These are phyloP conservation scores for Ustilago bromivora DNA, from an alignment of 1,284 basidiomycete genomes.

Conservation along the genomic window DNA sequence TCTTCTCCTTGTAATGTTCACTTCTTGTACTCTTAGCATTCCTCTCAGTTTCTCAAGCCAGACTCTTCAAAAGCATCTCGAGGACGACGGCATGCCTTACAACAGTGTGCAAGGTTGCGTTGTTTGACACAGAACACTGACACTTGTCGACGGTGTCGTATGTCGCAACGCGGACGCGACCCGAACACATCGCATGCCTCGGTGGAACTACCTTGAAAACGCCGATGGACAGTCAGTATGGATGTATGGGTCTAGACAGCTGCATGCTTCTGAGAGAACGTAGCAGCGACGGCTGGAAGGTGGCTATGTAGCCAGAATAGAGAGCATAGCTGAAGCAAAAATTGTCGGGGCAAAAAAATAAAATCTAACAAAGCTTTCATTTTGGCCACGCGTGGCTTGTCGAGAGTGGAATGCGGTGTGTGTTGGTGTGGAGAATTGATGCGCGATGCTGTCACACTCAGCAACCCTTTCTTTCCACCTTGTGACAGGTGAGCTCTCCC, in stretches of 20 bases:
- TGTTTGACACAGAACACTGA: neutral
- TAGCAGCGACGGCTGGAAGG: neutral
- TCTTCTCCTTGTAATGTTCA: slow-evolving; percentile 24
- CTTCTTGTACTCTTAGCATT: slow-evolving; percentile 48
- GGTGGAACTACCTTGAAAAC: neutral
- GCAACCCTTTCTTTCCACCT: neutral
- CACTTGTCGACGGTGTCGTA: neutral
- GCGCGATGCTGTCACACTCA: slow-evolving; percentile 42
- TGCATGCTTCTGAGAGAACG: neutral
- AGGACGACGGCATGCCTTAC: neutral
- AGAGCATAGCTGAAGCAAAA: neutral
- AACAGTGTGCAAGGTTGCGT: neutral
- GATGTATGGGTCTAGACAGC: neutral
- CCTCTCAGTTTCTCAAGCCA: slow-evolving; percentile 7
- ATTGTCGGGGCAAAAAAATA: neutral
- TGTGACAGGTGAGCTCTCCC: slow-evolving; percentile 8
- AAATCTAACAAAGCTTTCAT: neutral
- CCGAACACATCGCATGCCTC: neutral
- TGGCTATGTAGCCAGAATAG: neutral
- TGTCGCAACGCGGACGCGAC: neutral
- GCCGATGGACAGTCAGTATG: neutral
- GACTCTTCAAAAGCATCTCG: neutral
- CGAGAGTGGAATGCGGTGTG: neutral
- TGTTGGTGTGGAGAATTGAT: slow-evolving; percentile 38
- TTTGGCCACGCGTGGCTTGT: neutral